These are phyloP conservation scores for Arthrinium phaeospermum DNA, from an alignment of 2,329 filamentous ascomycete genomes.

Conservation along the genomic window DNA sequence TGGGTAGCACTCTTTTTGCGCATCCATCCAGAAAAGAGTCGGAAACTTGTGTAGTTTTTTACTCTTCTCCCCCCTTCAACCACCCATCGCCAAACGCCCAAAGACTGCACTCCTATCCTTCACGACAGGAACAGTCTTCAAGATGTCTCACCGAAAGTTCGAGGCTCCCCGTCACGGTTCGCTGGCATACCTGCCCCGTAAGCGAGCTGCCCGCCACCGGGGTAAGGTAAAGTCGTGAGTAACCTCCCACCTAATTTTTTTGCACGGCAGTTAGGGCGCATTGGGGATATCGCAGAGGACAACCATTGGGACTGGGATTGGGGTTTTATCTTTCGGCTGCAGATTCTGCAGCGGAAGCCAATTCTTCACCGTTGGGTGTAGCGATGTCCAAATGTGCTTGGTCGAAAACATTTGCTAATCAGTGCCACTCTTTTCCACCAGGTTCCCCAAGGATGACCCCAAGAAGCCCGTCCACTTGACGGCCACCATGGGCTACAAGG, in stretches of 20 bases:
- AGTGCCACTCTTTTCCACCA: constrained; percentile 45
- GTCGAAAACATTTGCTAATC: background rate
- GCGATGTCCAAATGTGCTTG: background rate
- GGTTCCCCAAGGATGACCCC: constrained; percentile 99
- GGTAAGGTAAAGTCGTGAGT: constrained; percentile 98
- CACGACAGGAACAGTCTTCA: constrained; percentile 38
- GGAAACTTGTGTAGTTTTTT: constrained; percentile 6
- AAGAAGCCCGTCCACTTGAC: constrained; percentile 99
- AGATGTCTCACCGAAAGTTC: constrained; percentile 62
- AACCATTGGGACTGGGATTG: background rate
- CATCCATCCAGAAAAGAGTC: constrained; percentile 18
- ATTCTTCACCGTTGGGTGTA: constrained; percentile 33
- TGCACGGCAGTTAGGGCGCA: constrained; percentile 16
- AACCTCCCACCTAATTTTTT: constrained; percentile 27
- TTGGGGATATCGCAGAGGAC: background rate
- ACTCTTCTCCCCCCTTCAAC: constrained; percentile 26
- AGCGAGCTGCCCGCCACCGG: constrained; percentile 92
- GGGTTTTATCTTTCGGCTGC: background rate
- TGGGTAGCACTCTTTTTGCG: constrained; percentile 16
- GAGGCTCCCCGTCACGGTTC: constrained; percentile 95
- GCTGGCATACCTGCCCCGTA: constrained; percentile 85
- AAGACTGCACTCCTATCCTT: constrained; percentile 38
- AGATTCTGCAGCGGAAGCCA: background rate
- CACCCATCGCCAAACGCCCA: constrained; percentile 39
- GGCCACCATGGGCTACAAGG: constrained; percentile 99